Conservation (phyloP, 768 basidiomycete genomes). For the Pilatotrama ljubarskyi region DNA sequence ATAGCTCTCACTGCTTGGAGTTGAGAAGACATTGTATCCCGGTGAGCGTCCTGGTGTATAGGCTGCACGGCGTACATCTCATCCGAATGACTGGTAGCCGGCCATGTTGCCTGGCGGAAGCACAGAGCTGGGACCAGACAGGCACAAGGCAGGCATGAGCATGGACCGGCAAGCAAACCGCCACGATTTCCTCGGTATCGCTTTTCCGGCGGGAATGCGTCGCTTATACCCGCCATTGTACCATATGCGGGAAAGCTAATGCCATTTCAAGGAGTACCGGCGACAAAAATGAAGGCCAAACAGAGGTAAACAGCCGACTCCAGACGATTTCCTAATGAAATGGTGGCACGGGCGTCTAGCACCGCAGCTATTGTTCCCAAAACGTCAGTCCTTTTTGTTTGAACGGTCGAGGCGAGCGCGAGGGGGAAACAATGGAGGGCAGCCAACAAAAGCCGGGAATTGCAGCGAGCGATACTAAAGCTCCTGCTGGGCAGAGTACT, state of each 20-base stretch:
- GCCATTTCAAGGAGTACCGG: not conserved
- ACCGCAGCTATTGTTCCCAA: constrained; percentile 23
- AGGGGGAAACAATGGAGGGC: constrained; percentile 20
- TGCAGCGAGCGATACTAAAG: constrained; percentile 24
- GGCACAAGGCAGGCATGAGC: not conserved
- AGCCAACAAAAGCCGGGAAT: constrained; percentile 22
- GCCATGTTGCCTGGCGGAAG: no score
- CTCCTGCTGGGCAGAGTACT: constrained; percentile 24
- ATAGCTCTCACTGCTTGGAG: no score
- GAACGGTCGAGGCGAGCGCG: not conserved
- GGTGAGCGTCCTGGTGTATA: no score
- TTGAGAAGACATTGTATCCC: no score
- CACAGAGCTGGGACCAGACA: no score
- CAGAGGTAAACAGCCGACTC: not conserved
- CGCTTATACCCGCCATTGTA: not conserved
- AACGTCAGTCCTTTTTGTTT: constrained; percentile 19
- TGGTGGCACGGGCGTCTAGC: constrained; percentile 4
- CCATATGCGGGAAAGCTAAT: not conserved
- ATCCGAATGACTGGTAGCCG: no score
- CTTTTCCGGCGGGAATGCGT: not conserved
- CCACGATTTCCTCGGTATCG: no score
- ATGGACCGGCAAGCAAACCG: not conserved
- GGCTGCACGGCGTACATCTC: no score
- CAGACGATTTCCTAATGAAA: constrained; percentile 9
- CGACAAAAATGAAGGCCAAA: constrained; percentile 1